Conservation (phyloP, 805 yeast species). For the Blastobotrys muscicola region DNA sequence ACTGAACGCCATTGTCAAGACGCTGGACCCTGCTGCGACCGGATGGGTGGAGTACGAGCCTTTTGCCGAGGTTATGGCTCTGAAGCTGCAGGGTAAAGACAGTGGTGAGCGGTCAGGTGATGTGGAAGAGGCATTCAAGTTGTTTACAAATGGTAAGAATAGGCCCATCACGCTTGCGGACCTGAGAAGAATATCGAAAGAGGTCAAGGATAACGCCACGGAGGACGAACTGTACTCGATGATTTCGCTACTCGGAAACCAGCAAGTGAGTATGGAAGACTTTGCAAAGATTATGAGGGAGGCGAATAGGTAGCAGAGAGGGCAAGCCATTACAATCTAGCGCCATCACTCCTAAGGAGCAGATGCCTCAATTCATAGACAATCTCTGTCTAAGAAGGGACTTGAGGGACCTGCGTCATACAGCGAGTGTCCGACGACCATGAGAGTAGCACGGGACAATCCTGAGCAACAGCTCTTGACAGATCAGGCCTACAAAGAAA, state of each 20-base stretch:
- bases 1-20: conserved; percentile 6
- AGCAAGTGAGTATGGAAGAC: conserved; percentile 12
- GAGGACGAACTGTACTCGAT: conserved; percentile 25
- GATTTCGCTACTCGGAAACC: conserved; percentile 20
- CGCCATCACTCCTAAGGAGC: too few species aligned
- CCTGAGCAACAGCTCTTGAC: too few species aligned
- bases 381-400: too few species aligned
- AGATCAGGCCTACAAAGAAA: not conserved
- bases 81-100: conserved; percentile 1
- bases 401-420: too few species aligned
- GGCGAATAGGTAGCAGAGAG: conserved; percentile 13
- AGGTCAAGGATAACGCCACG: conserved; percentile 21
- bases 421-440: too few species aligned
- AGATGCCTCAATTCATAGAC: too few species aligned
- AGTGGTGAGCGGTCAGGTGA: conserved; percentile 3
- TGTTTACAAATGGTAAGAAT: conserved; percentile 12
- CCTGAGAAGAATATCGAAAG: conserved; percentile 17
- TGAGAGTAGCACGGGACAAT: too few species aligned
- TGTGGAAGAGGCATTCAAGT: conserved; percentile 10
- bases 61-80: conserved; percentile 19
- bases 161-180: conserved; percentile 21
- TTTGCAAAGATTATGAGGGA: conserved; percentile 22
- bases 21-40: conserved; percentile 17
- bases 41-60: conserved; percentile 25
- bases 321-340: too few species aligned